phyloP scores from a whole-genome alignment of 768 basidiomycete genomes.

The Multifurca ochricompacta region DNA sequence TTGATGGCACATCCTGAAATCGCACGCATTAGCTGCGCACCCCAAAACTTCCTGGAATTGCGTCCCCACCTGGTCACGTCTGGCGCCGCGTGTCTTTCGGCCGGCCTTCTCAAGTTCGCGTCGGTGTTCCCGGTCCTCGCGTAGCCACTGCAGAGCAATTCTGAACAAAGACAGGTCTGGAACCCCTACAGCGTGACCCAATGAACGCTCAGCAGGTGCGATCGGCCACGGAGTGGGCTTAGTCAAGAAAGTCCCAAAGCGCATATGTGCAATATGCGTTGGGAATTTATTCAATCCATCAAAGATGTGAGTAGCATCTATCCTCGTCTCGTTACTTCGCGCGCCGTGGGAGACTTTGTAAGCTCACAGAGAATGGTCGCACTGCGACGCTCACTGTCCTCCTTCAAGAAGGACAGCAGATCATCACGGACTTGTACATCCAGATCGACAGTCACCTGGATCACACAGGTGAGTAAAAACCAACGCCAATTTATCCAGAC shows the following conservation, averaged over 20 bases:
- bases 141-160: conserved; percentile 81
- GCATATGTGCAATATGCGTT: conserved; percentile 89
- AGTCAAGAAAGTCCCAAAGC: conserved; percentile 66
- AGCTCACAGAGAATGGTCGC: conserved; percentile 82
- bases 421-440: conserved; percentile 93
- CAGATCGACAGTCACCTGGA: conserved; percentile 89
- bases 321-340: background rate
- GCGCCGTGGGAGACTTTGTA: background rate
- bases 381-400: conserved; percentile 68
- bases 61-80: conserved; percentile 42
- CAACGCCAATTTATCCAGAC: background rate
- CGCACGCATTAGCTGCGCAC: background rate
- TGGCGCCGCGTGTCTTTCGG: conserved; percentile 54
- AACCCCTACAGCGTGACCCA: conserved; percentile 21
- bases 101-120: conserved; percentile 49
- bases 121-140: conserved; percentile 67
- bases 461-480: background rate
- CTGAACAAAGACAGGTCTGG: conserved; percentile 45
- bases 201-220: conserved; percentile 16
- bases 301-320: conserved; percentile 96
- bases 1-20: conserved; percentile 49
- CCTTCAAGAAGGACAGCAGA: conserved; percentile 78
- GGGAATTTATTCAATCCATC: conserved; percentile 90
- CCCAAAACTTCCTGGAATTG: background rate
- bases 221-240: conserved; percentile 66